Evolutionary conservation across 768 basidiomycete genomes (phyloP).

Genomic region (Coprinopsis sp.): DNA sequence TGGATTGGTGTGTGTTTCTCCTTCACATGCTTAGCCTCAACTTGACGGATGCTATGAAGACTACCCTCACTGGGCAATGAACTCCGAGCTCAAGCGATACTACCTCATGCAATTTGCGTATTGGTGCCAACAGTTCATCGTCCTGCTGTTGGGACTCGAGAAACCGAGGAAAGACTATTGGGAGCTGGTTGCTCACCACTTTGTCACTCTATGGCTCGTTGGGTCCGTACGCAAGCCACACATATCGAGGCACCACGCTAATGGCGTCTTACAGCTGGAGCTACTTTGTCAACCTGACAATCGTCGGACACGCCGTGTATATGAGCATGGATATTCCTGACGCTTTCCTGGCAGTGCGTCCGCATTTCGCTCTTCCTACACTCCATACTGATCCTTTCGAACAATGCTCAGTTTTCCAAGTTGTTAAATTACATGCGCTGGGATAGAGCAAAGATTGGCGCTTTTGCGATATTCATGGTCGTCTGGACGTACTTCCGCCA

Average conservation of each 20-base stretch:
- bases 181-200: slow-evolving; percentile 86
- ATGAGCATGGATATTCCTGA: slow-evolving; percentile 98
- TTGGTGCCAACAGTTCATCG: slow-evolving; percentile 91
- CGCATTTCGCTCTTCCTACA: neutral
- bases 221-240: slow-evolving; percentile 45
- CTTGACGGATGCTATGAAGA: slow-evolving; percentile 33
- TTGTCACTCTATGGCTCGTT: slow-evolving; percentile 93
- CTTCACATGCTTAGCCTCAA: neutral
- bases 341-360: slow-evolving; percentile 72
- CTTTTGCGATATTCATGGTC: slow-evolving; percentile 61
- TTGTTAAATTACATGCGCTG: slow-evolving; percentile 81
- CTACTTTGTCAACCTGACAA: slow-evolving; percentile 72
- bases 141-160: slow-evolving; percentile 80
- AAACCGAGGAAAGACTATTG: slow-evolving; percentile 90
- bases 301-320: slow-evolving; percentile 88
- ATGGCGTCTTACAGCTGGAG: slow-evolving; percentile 58
- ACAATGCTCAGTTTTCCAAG: slow-evolving; percentile 62
- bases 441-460: slow-evolving; percentile 53
- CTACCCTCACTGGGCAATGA: slow-evolving; percentile 90
- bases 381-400: slow-evolving; percentile 1
- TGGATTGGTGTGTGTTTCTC: slow-evolving; percentile 60
- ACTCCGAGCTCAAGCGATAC: slow-evolving; percentile 78
- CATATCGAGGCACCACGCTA: neutral
- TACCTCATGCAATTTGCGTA: slow-evolving; percentile 92
- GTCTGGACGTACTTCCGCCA: slow-evolving; percentile 96